These are phyloP conservation scores for Kwoniella shivajii DNA, from an alignment of 1,284 basidiomycete genomes.

Conservation along the genomic window DNA sequence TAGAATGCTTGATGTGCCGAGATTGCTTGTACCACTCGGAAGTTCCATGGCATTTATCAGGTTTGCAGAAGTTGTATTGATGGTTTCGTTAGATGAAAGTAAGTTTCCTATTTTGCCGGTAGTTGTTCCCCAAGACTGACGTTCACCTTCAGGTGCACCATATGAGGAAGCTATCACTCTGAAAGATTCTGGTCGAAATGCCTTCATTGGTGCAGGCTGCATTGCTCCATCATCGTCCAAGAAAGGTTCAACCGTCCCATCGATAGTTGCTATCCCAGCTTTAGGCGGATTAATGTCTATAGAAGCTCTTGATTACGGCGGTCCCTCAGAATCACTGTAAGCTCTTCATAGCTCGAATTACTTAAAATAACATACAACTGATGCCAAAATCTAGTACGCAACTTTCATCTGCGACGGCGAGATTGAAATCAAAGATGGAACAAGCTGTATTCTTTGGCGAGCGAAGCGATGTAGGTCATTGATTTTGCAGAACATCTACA, in stretches of 20 bases:
- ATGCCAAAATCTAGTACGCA: constrained; percentile 9
- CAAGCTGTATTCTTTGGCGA: constrained; percentile 61
- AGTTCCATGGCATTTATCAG: constrained; percentile 50
- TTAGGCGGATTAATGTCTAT: constrained; percentile 47
- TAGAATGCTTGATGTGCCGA: constrained; percentile 50
- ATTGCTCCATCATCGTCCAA: constrained; percentile 1
- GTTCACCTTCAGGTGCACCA: constrained; percentile 19
- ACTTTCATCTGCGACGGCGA: constrained; percentile 34
- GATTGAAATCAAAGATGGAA: constrained; percentile 59
- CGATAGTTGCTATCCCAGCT: constrained; percentile 43
- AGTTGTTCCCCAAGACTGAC: not conserved
- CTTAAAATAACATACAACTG: not conserved
- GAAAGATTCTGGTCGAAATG: constrained; percentile 43
- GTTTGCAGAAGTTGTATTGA: constrained; percentile 51
- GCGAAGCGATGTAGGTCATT: constrained; percentile 42
- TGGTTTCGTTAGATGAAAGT: constrained; percentile 43
- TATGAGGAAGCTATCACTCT: constrained; percentile 51
- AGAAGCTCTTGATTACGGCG: constrained; percentile 32
- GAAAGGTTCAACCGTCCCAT: constrained; percentile 10
- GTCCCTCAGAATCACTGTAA: constrained; percentile 12
- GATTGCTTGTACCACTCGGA: constrained; percentile 41
- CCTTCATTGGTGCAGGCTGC: constrained; percentile 45
- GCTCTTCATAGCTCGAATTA: not conserved
- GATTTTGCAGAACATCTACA: not conserved
- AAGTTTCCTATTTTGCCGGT: too few relatives aligned